These are phyloP conservation scores for Exophiala calicioides DNA, from an alignment of 2,329 filamentous ascomycete genomes.

Conservation along the genomic window DNA sequence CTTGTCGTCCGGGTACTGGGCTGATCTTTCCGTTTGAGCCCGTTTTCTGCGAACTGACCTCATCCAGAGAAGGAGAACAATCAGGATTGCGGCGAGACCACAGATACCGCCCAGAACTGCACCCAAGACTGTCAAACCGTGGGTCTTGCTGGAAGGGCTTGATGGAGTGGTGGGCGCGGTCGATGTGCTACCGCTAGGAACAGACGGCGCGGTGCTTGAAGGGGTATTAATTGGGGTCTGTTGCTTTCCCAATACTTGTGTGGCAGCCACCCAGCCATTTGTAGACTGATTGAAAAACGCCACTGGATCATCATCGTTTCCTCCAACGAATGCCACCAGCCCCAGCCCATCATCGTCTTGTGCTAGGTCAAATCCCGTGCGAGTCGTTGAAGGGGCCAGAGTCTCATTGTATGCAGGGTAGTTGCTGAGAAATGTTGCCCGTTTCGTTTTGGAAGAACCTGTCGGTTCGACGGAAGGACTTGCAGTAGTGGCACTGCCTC, in stretches of 20 bases:
- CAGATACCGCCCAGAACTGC: conserved; percentile 80
- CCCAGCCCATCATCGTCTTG: conserved; percentile 64
- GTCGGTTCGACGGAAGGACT: conserved; percentile 31
- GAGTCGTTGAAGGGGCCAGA: conserved; percentile 64
- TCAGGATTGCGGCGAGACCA: conserved; percentile 69
- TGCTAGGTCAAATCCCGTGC: conserved; percentile 72
- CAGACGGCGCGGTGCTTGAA: conserved; percentile 33
- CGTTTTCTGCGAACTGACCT: conserved; percentile 59
- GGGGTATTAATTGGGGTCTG: conserved; percentile 36
- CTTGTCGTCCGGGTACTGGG: conserved; percentile 57
- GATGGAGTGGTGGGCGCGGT: conserved; percentile 39
- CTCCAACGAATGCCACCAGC: conserved; percentile 76
- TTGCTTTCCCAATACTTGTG: conserved; percentile 58
- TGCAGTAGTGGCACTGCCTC: conserved; percentile 42
- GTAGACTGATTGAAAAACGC: conserved; percentile 73
- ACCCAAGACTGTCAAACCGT: conserved; percentile 67
- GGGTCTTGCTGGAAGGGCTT: conserved; percentile 34
- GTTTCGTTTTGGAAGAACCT: conserved; percentile 45
- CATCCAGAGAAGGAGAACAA: conserved; percentile 69
- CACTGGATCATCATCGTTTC: conserved; percentile 65
- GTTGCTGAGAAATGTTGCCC: conserved; percentile 59
- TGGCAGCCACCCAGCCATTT: conserved; percentile 78
- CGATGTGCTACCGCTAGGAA: conserved; percentile 34
- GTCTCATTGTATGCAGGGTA: conserved; percentile 81
- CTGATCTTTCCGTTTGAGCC: conserved; percentile 48